Percentiles rank a stretch among this genome's conserved stretches.
These are phyloP conservation scores for Acer negundo DNA, from an alignment of 345 rosid genomes.

Conservation along the genomic window DNA sequence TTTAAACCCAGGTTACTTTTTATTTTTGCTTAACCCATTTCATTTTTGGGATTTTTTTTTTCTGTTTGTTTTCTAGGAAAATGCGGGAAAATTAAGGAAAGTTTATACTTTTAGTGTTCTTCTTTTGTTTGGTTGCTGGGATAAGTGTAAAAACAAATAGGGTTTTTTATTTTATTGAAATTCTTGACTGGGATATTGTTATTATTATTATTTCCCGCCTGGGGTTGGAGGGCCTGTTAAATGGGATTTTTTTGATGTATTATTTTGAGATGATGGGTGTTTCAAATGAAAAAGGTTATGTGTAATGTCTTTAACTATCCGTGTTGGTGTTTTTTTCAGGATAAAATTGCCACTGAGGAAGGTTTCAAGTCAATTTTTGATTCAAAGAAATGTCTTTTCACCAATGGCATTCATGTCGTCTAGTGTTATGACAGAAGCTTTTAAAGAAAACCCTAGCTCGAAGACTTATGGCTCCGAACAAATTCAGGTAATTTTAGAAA, in stretches of 20 bases:
- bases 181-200: neutral
- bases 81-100: neutral
- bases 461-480: constrained; percentile 82
- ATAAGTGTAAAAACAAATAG: neutral
- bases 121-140: constrained; percentile 8
- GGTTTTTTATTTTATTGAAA: neutral
- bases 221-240: too few species aligned
- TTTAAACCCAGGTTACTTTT: constrained; percentile 51
- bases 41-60: too few species aligned
- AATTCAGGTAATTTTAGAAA: constrained; percentile 60
- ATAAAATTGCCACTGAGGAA: constrained; percentile 38
- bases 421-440: constrained; percentile 51
- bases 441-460: constrained; percentile 52
- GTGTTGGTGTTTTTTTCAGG: constrained; percentile 39
- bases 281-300: too few species aligned
- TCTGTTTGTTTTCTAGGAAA: constrained; percentile 8
- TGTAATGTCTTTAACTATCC: neutral
- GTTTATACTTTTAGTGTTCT: too few species aligned
- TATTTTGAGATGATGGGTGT: too few species aligned
- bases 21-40: neutral
- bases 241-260: too few species aligned
- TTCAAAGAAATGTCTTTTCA: constrained; percentile 36
- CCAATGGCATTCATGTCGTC: constrained; percentile 73
- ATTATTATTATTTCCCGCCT: too few species aligned
- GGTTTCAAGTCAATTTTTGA: constrained; percentile 31